Base-by-base conservation (phyloP, 163 green algal genomes). In the Scenedesmus sp. region DNA sequence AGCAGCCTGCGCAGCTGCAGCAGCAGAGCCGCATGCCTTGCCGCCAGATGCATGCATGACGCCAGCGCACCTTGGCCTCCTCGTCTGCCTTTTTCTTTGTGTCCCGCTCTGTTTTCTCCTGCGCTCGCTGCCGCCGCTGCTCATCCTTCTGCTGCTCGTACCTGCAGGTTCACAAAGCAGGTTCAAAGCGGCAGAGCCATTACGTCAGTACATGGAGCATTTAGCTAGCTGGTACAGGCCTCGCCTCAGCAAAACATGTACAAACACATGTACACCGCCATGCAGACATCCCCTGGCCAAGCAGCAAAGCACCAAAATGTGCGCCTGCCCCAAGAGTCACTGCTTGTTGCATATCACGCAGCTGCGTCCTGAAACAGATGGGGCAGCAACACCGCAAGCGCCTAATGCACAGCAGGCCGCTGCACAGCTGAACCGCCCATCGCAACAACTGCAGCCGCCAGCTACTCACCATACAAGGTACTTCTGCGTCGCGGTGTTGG, bases 401-500 rank as follows among this genome's bases (percentile, higher is more conserved):
- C 62, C 62, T 20, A 70, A 12, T 15, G 13, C 10, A 15, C 10
- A 70, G 13, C 62, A 70, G 13, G 62, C 62, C 13, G 62, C 62
- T 20, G 62, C 34, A 46, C 62, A 15, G 62, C 13, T 20, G 10
- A 15, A 70, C 62, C 10, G 26, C 74, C n/a, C 16, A 54, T 54
- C 0, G 6, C 73, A 54, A 82, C 26, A 4, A 7, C 4, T 55
- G 8, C 26, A 57, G 5, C 74, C 10, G 26, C 26, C 34, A 9
- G 82, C 82, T 56, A 64, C 87, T 64, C 54, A 91, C 82, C 79
- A 88, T 1, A 87, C 73, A 5, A 93, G 84, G 84, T 93, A 93
- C 84, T 93, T 93, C n/a, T 93, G 90, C 57, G 90, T 93, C 2
- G 90, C 90, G 16, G 70, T 93, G 90, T 93, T 93, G 57, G 84